Conservation (phyloP, 1,139 yeast genomes). For the Scheffersomyces illinoinensis region DNA sequence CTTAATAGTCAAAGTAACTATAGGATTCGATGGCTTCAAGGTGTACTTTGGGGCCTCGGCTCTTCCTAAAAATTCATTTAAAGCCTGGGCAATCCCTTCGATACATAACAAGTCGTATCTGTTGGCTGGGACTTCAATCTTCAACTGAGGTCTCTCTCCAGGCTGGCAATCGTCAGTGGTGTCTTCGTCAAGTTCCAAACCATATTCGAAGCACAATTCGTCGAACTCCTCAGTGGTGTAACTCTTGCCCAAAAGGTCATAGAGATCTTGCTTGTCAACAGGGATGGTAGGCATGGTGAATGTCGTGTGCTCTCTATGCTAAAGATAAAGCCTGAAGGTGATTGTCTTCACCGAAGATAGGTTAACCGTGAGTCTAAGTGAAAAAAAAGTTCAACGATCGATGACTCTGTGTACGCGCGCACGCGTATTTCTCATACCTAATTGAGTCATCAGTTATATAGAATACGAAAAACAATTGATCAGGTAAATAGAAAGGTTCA, state of each 20-base stretch:
- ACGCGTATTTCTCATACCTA: neutral
- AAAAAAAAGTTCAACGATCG: slow-evolving; percentile 6
- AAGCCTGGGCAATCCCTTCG: slow-evolving; percentile 95
- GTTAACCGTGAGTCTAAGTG: slow-evolving; percentile 3
- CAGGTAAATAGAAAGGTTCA: neutral
- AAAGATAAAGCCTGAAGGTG: slow-evolving; percentile 1
- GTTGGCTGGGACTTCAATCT: slow-evolving; percentile 97
- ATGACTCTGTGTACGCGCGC: neutral
- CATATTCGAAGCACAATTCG: slow-evolving; percentile 95
- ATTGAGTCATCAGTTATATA: neutral
- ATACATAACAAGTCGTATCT: slow-evolving; percentile 97
- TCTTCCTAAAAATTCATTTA: slow-evolving; percentile 85
- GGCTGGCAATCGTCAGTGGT: slow-evolving; percentile 76
- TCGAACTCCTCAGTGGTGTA: slow-evolving; percentile 94
- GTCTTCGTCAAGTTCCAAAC: slow-evolving; percentile 97
- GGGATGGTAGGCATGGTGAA: slow-evolving; percentile 88
- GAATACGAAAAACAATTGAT: neutral
- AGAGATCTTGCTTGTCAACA: slow-evolving; percentile 91
- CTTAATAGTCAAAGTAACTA: slow-evolving; percentile 68
- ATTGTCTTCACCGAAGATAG: slow-evolving; percentile 2
- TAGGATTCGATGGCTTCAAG: slow-evolving; percentile 61
- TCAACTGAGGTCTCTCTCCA: slow-evolving; percentile 91
- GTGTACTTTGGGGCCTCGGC: slow-evolving; percentile 64
- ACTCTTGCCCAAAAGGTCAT: slow-evolving; percentile 71
- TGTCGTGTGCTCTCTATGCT: neutral